Base-by-base conservation (phyloP, 768 basidiomycete genomes). In the Clitopilus passeckerianus region DNA sequence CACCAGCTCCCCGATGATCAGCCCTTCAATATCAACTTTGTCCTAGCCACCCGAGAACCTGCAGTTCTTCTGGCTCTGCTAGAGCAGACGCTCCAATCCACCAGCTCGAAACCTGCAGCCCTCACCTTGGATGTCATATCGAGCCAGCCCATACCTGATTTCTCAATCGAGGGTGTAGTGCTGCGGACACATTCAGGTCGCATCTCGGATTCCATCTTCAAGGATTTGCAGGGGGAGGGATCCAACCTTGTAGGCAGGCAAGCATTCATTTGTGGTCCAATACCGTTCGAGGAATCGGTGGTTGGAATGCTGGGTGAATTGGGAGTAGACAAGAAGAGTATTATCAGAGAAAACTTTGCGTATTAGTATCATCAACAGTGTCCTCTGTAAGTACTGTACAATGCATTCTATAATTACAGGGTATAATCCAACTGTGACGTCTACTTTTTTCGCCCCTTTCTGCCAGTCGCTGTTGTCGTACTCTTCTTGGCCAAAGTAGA, bases 41-140 rank as follows among this genome's bases (percentile, higher is more conserved):
- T 78, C 3, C 60, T 86, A 2, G 78, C 85, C 1, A 80, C 83
- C 1, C 74, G 79, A 20, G 85, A 86, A 63, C 83, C 84, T 0
- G 74, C 80, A 10, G 74, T 86, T 5, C 68, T 83, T 34, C 50
- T 85, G 8, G 71, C 73, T 0, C 75, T 86, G 18, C 50, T 87
- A 8, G 59, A 57, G 6, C 65, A 67, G 1, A 73, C 76, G 0
- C 60, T 72, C 3, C 12, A 12, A 9, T 50, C 22, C 3, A n/a
- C 46, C 9, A 50, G 18, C 12, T 18, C 22, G 46, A 7, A 50
- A 20, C 18, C 18, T 12, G 16, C 2, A 22, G 46, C 10, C 10
- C 16, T 50, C 4, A 50, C 46, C 20, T 20, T 50, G 16, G 46
- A 50, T n/a, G 46, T 50, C 10, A 22, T 50, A 18, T 50, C 46